Conservation (phyloP, 805 yeast genomes). For the Cyberlindnera subsufficiens region DNA sequence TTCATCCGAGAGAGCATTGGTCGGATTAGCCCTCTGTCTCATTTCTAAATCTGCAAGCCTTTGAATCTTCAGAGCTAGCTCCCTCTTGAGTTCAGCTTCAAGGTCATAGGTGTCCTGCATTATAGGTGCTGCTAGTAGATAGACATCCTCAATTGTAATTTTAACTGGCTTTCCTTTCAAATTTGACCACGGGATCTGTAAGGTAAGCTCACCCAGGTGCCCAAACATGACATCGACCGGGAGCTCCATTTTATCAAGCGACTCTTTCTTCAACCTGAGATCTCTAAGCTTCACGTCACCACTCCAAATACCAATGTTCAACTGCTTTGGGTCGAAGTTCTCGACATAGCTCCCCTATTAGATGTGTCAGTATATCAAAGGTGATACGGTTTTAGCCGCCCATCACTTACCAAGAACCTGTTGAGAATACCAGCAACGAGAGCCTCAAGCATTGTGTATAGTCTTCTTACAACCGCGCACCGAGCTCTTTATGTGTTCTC, state of each 20-base stretch:
- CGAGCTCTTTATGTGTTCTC: no score
- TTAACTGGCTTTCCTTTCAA: conserved; percentile 89
- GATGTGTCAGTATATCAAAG: conserved; percentile 4
- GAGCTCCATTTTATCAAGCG: conserved; percentile 76
- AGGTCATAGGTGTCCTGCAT: conserved; percentile 46
- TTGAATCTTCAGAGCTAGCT: conserved; percentile 60
- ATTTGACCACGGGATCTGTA: conserved; percentile 97
- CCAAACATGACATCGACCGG: conserved; percentile 90
- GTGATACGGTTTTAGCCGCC: neutral
- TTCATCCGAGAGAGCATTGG: conserved; percentile 28
- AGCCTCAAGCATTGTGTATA: conserved; percentile 52
- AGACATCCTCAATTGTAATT: conserved; percentile 80
- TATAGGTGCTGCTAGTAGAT: conserved; percentile 74
- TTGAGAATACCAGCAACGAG: conserved; percentile 59
- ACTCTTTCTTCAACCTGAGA: conserved; percentile 77
- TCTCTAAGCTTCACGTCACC: conserved; percentile 89
- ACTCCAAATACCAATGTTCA: conserved; percentile 95
- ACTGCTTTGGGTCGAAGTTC: conserved; percentile 91
- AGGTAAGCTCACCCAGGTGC: conserved; percentile 78
- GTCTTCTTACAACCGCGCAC: neutral
- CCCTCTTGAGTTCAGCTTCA: conserved; percentile 51
- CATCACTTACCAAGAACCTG: conserved; percentile 37
- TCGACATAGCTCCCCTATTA: conserved; percentile 68
- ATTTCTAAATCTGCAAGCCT: conserved; percentile 61
- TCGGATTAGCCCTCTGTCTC: conserved; percentile 38